Conservation (phyloP, 1,139 yeast species). For the Yamadazyma atlantica region DNA sequence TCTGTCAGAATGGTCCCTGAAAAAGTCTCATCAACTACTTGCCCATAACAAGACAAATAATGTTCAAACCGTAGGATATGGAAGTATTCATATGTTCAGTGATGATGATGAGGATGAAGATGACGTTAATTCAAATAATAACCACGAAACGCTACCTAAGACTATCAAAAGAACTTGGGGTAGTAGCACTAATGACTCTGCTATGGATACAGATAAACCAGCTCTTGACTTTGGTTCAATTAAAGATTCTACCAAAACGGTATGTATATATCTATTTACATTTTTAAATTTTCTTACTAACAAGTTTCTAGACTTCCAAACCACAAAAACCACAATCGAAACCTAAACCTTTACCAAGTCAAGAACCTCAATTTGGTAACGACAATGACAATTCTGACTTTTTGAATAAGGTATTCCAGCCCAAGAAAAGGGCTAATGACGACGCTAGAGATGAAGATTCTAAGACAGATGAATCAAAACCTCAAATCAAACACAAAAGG, state of each 20-base stretch:
- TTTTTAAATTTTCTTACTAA: background rate
- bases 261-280: constrained; percentile 2
- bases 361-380: background rate
- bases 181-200: constrained; percentile 5
- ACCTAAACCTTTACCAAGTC: background rate
- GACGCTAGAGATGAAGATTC: no score
- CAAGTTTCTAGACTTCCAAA: background rate
- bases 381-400: constrained; percentile 6
- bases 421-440: constrained; percentile 16
- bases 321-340: background rate
- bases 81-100: constrained; percentile 33
- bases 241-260: constrained; percentile 7
- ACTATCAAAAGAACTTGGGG: constrained; percentile 29
- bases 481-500: constrained; percentile 10
- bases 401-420: constrained; percentile 17
- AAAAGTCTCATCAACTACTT: constrained; percentile 26
- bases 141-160: constrained; percentile 18
- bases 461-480: constrained; percentile 1
- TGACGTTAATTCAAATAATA: constrained; percentile 6
- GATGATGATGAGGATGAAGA: constrained; percentile 12
- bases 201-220: background rate
- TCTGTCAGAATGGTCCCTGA: constrained; percentile 61
- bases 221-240: constrained; percentile 3
- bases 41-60: constrained; percentile 17
- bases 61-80: constrained; percentile 50